A percentile compares a stretch with the other conserved stretches of the same genome.
Conservation (phyloP, 2,329 filamentous ascomycete genomes). For the Cercospora beticola region DNA sequence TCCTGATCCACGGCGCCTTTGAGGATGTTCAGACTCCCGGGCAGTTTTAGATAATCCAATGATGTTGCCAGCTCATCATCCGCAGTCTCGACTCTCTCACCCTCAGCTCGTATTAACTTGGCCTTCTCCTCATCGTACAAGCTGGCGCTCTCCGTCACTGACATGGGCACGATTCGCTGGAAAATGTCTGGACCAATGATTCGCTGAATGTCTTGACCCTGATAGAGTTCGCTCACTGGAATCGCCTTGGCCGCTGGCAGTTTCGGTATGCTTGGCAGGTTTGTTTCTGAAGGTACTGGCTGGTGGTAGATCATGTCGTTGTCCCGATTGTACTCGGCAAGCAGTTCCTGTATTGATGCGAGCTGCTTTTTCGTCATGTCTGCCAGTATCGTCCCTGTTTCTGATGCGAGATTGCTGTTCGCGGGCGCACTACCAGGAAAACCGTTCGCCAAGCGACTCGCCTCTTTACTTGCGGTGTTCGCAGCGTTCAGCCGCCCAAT, state of each 20-base stretch:
- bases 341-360: constrained; percentile 75
- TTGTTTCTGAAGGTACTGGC: constrained; percentile 80
- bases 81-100: constrained; percentile 86
- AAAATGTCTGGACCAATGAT: constrained; percentile 98
- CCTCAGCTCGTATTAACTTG: constrained; percentile 88
- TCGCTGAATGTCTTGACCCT: constrained; percentile 92
- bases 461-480: constrained; percentile 74
- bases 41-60: constrained; percentile 87
- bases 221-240: constrained; percentile 92
- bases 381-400: constrained; percentile 70
- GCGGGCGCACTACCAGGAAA: constrained; percentile 79
- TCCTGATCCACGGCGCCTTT: constrained; percentile 93
- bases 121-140: constrained; percentile 98
- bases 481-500: constrained; percentile 81
- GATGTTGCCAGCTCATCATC: constrained; percentile 96
- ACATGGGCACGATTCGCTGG: constrained; percentile 91
- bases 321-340: constrained; percentile 76
- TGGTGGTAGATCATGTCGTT: constrained; percentile 99
- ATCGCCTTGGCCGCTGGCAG: constrained; percentile 95
- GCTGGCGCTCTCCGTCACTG: constrained; percentile 94
- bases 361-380: constrained; percentile 83
- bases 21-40: constrained; percentile 74
- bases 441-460: constrained; percentile 69
- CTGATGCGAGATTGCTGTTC: constrained; percentile 78
- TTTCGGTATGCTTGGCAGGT: constrained; percentile 78